These are phyloP conservation scores for Rubia tinctorum DNA, from an alignment of 305 asterid genomes.

Conservation along the genomic window DNA sequence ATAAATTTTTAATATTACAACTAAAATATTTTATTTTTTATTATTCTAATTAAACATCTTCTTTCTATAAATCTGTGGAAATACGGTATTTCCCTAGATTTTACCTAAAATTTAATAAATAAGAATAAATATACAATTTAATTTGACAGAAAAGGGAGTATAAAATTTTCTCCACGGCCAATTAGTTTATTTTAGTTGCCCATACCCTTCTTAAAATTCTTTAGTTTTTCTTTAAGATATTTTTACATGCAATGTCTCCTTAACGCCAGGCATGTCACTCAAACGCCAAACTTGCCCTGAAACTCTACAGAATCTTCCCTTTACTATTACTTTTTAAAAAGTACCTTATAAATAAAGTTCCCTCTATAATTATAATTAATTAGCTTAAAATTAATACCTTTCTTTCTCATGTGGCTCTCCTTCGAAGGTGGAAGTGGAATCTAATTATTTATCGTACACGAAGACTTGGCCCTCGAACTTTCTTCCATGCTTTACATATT, in stretches of 20 bases:
- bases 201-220: background rate
- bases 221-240: background rate
- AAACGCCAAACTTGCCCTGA: conserved; percentile 4
- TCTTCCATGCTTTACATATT: background rate
- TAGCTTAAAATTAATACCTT: background rate
- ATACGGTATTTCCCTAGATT: too few relatives aligned
- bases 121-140: too few relatives aligned
- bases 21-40: too few relatives aligned
- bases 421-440: background rate
- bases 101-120: too few relatives aligned
- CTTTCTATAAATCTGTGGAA: too few relatives aligned
- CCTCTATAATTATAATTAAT: background rate
- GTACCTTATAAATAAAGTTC: background rate
- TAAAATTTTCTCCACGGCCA: background rate
- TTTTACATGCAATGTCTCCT: conserved; percentile 7
- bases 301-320: background rate
- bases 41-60: too few relatives aligned
- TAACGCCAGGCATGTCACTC: conserved; percentile 12
- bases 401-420: background rate
- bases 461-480: conserved; percentile 2
- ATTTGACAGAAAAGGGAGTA: too few relatives aligned
- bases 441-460: background rate
- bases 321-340: background rate
- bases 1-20: too few relatives aligned
- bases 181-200: background rate